These are phyloP conservation scores for Raffaelea ambrosiae DNA, from an alignment of 2,329 filamentous ascomycete genomes.

Conservation along the genomic window DNA sequence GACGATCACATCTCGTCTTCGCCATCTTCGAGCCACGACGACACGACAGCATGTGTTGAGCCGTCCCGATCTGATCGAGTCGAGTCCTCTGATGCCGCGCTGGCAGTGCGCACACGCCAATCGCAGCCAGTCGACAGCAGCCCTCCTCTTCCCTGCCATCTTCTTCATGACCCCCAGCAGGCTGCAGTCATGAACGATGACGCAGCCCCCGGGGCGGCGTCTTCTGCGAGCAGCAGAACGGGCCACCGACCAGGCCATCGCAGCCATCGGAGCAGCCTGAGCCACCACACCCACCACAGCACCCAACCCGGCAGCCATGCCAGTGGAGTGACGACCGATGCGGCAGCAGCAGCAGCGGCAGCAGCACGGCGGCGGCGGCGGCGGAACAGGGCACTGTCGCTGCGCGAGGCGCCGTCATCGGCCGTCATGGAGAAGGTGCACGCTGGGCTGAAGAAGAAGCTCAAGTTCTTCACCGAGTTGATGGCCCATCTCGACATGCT, in stretches of 20 bases:
- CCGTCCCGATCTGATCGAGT: no score
- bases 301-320: no score
- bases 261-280: not conserved
- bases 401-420: slow-evolving; percentile 2
- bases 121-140: no score
- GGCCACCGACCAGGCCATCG: not conserved
- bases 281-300: not conserved
- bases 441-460: slow-evolving; percentile 41
- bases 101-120: no score
- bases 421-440: slow-evolving; percentile 17
- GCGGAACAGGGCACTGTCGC: no score
- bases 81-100: no score
- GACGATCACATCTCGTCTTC: no score
- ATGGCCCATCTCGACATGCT: slow-evolving; percentile 53
- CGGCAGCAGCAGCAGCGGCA: not conserved
- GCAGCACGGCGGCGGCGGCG: not conserved
- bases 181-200: slow-evolving; percentile 6
- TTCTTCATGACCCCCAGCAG: no score
- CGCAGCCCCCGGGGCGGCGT: not conserved
- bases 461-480: slow-evolving; percentile 51
- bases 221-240: slow-evolving; percentile 2
- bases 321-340: no score
- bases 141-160: no score
- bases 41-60: no score
- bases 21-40: no score